Conservation (phyloP, 2,329 filamentous ascomycete species). For the Coniochaeta pulveracea region DNA sequence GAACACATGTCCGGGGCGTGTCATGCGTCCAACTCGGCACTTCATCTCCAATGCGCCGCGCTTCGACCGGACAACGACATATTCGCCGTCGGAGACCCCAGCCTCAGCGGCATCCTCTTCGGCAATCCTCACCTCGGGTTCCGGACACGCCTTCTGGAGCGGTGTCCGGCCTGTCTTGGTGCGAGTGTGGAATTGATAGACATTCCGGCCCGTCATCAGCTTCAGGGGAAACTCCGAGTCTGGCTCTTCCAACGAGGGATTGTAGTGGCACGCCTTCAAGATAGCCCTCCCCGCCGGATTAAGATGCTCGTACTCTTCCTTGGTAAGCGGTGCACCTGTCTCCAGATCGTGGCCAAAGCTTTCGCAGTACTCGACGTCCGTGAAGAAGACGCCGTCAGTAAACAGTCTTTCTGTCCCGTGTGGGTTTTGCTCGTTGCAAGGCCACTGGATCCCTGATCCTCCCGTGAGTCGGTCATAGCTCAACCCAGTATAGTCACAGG, state of each 20-base stretch:
- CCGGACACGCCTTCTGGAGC: conserved; percentile 18
- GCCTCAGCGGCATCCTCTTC: conserved; percentile 15
- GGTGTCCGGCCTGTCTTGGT: conserved; percentile 22
- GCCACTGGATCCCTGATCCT: conserved; percentile 25
- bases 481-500: conserved; percentile 21
- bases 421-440: conserved; percentile 20
- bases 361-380: conserved; percentile 22
- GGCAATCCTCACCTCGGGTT: conserved; percentile 18
- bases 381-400: conserved; percentile 21
- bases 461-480: conserved; percentile 22
- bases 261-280: conserved; percentile 21
- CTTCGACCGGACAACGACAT: conserved; percentile 18
- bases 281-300: conserved; percentile 22
- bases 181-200: conserved; percentile 23
- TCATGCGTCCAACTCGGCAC: conserved; percentile 17
- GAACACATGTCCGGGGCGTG: conserved; percentile 19
- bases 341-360: conserved; percentile 24
- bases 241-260: conserved; percentile 15
- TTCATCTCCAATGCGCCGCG: conserved; percentile 19
- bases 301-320: conserved; percentile 16
- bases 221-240: conserved; percentile 20
- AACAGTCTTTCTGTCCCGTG: conserved; percentile 22
- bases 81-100: conserved; percentile 17
- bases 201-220: conserved; percentile 21
- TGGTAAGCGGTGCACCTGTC: conserved; percentile 20